Conservation (phyloP, 129 eudicot species). For the Flaveria robusta region DNA sequence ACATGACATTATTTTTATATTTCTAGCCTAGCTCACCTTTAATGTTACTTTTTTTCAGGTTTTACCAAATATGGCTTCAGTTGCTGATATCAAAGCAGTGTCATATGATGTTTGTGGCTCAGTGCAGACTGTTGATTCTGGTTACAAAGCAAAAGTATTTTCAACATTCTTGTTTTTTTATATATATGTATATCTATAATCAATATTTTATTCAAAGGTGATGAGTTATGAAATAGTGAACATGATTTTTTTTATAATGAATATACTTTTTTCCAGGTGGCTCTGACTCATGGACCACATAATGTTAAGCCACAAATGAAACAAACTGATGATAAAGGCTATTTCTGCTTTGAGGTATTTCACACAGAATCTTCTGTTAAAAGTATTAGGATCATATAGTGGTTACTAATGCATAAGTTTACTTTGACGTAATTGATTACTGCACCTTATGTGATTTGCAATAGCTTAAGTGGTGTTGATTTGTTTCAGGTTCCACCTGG, state of each 20-base stretch:
- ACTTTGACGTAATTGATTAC: neutral
- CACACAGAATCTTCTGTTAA: neutral
- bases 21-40: slow-evolving; percentile 15
- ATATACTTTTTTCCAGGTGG: slow-evolving; percentile 56
- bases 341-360: slow-evolving; percentile 93
- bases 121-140: slow-evolving; percentile 67
- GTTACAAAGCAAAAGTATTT: slow-evolving; percentile 74
- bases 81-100: slow-evolving; percentile 82
- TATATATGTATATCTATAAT: neutral
- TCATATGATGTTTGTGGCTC: slow-evolving; percentile 89
- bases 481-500: slow-evolving; percentile 87
- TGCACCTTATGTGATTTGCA: neutral
- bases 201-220: neutral
- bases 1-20: neutral
- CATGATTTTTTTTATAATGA: slow-evolving; percentile 5
- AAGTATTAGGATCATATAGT: slow-evolving; percentile 6
- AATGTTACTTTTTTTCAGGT: slow-evolving; percentile 48
- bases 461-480: slow-evolving; percentile 9
- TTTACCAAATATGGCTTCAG: slow-evolving; percentile 92
- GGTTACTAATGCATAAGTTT: neutral
- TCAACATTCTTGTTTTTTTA: neutral
- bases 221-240: slow-evolving; percentile 1
- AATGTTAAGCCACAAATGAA: slow-evolving; percentile 93
- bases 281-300: slow-evolving; percentile 98
- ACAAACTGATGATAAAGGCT: slow-evolving; percentile 67